phyloP scores from a whole-genome alignment of 1,284 basidiomycete genomes.

The Sporisorium sorghi region DNA sequence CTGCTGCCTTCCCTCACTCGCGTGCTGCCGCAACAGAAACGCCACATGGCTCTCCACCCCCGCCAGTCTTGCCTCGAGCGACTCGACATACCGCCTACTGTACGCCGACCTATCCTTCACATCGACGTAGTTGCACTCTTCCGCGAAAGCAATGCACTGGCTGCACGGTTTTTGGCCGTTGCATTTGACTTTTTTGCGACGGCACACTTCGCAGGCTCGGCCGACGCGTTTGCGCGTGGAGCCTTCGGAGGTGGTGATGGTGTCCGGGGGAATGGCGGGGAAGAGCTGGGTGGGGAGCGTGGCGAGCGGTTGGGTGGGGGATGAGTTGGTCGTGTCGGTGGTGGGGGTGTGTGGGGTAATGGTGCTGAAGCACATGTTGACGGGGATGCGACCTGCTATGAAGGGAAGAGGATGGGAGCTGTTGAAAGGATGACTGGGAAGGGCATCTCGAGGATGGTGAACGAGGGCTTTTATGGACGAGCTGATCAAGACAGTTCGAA shows the following conservation, averaged over 20 bases:
- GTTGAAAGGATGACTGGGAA: neutral
- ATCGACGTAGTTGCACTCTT: constrained; percentile 51
- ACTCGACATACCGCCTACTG: constrained; percentile 53
- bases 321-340: constrained; percentile 5
- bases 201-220: constrained; percentile 53
- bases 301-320: neutral
- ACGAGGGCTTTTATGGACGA: neutral
- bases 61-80: constrained; percentile 40
- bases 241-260: constrained; percentile 16
- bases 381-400: neutral
- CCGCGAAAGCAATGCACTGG: constrained; percentile 48
- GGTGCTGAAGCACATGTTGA: constrained; percentile 17
- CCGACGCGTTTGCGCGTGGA: constrained; percentile 45
- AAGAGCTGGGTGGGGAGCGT: constrained; percentile 2
- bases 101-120: constrained; percentile 49
- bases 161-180: constrained; percentile 53
- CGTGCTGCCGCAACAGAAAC: neutral
- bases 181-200: constrained; percentile 58
- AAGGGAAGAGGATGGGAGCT: neutral
- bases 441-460: neutral
- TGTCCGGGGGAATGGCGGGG: neutral
- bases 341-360: constrained; percentile 11
- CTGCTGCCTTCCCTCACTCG: neutral
- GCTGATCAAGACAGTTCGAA: too few relatives aligned
- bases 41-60: constrained; percentile 27